These are phyloP conservation scores for Sporothrix luriei DNA, from an alignment of 2,329 filamentous ascomycete genomes.

Conservation along the genomic window DNA sequence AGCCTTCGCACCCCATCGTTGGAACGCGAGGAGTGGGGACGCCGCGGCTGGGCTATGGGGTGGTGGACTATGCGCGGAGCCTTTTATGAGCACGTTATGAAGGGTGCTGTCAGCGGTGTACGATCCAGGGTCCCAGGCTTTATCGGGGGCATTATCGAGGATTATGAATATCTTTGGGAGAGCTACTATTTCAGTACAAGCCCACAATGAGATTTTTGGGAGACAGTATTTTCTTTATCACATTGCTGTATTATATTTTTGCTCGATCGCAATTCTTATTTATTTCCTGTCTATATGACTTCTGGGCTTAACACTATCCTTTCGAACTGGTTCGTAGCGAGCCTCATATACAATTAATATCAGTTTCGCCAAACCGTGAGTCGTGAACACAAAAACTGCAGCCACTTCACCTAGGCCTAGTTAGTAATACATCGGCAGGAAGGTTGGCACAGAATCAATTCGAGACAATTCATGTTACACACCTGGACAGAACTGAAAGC, in stretches of 20 bases:
- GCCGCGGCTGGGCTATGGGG: slow-evolving; percentile 83
- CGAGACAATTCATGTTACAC: too few relatives aligned
- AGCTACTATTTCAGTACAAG: slow-evolving; percentile 87
- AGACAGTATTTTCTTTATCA: neutral
- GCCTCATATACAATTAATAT: too few relatives aligned
- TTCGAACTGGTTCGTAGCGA: too few relatives aligned
- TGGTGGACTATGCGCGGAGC: slow-evolving; percentile 99
- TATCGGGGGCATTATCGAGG: slow-evolving; percentile 82
- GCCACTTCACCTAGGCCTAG: too few relatives aligned
- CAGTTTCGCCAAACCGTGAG: too few relatives aligned
- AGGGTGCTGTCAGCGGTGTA: slow-evolving; percentile 70
- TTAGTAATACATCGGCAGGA: too few relatives aligned
- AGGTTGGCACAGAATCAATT: too few relatives aligned
- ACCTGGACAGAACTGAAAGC: too few relatives aligned
- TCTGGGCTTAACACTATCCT: neutral
- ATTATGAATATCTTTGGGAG: slow-evolving; percentile 98
- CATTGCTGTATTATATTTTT: slow-evolving; percentile 2
- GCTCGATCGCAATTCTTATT: neutral
- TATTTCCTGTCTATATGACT: neutral
- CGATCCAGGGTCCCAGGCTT: slow-evolving; percentile 77
- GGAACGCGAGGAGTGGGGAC: slow-evolving; percentile 86
- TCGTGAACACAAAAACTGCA: too few relatives aligned
- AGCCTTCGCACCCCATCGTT: slow-evolving; percentile 80
- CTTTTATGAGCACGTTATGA: slow-evolving; percentile 91
- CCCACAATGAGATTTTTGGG: slow-evolving; percentile 34